Evolutionary conservation across 2,329 filamentous ascomycete genomes (phyloP).

Genomic region (Aspergillus nomiae): DNA sequence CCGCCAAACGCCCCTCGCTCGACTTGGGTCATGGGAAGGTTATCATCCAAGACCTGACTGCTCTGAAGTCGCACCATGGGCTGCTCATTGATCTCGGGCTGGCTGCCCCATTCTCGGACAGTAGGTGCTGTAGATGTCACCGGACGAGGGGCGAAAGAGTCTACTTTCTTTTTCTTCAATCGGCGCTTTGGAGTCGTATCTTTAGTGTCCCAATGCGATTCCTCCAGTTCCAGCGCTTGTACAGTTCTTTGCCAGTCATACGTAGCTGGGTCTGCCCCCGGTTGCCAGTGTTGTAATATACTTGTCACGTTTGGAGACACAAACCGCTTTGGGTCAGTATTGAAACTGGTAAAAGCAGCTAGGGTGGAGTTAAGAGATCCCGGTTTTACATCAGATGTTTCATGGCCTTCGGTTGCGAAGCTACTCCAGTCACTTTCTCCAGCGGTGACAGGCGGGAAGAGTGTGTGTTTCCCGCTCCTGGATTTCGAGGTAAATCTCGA

Average conservation of each 20-base stretch:
- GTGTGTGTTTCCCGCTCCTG: neutral
- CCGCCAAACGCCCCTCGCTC: conserved; percentile 43
- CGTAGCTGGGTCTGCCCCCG: conserved; percentile 32
- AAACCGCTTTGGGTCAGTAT: conserved; percentile 15
- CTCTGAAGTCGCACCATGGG: conserved; percentile 28
- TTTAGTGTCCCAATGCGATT: conserved; percentile 17
- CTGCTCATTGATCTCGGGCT: conserved; percentile 28
- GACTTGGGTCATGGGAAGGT: conserved; percentile 43
- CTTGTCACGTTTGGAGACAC: conserved; percentile 26
- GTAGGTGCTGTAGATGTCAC: conserved; percentile 28
- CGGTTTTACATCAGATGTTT: neutral
- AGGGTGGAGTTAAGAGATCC: conserved; percentile 23
- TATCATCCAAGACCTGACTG: conserved; percentile 38
- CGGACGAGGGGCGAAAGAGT: conserved; percentile 21
- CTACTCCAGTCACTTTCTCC: neutral
- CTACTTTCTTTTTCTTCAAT: conserved; percentile 29
- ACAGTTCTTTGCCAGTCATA: conserved; percentile 38
- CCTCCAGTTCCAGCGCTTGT: conserved; percentile 23
- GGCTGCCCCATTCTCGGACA: conserved; percentile 34
- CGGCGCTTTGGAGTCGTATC: conserved; percentile 23
- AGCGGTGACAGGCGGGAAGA: neutral
- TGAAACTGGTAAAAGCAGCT: conserved; percentile 33
- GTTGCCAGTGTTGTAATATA: conserved; percentile 41
- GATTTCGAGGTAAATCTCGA: neutral
- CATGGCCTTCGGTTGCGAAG: neutral